These are phyloP conservation scores for Trichoderma gamsii DNA, from an alignment of 495 filamentous ascomycete genomes.

Conservation along the genomic window DNA sequence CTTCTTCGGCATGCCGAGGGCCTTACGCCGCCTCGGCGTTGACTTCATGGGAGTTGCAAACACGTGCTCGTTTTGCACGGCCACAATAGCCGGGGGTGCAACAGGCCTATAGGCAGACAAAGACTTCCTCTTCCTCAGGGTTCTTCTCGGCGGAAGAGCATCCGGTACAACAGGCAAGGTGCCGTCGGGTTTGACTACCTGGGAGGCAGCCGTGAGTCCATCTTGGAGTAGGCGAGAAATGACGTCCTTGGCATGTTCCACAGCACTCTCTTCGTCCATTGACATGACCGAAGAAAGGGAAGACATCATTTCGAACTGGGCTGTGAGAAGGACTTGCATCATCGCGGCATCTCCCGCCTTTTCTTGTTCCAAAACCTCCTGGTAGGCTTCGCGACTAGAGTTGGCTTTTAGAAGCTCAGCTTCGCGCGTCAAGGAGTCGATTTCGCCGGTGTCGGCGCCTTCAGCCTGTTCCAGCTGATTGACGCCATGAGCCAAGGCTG, in stretches of 20 bases:
- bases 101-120: slow-evolving; percentile 27
- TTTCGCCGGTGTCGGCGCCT: slow-evolving; percentile 63
- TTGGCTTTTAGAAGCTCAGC: slow-evolving; percentile 75
- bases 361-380: slow-evolving; percentile 76
- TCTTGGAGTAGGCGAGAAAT: slow-evolving; percentile 71
- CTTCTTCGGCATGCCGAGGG: slow-evolving; percentile 60
- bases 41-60: slow-evolving; percentile 53
- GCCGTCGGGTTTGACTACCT: slow-evolving; percentile 88
- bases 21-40: slow-evolving; percentile 76
- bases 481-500: slow-evolving; percentile 79
- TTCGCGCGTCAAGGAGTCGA: slow-evolving; percentile 68
- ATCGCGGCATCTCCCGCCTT: slow-evolving; percentile 69
- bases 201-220: slow-evolving; percentile 63
- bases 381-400: slow-evolving; percentile 74
- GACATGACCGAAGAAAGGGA: slow-evolving; percentile 72
- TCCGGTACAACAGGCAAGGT: slow-evolving; percentile 51
- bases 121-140: slow-evolving; percentile 53
- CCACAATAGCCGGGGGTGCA: slow-evolving; percentile 32
- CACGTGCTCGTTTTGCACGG: slow-evolving; percentile 32
- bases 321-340: slow-evolving; percentile 74
- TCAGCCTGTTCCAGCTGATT: slow-evolving; percentile 70
- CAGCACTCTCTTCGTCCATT: slow-evolving; percentile 75
- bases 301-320: slow-evolving; percentile 85
- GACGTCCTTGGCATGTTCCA: slow-evolving; percentile 71
- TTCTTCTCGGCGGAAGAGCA: slow-evolving; percentile 63